Base-by-base conservation (phyloP, 768 basidiomycete genomes). In the Pulveroboletus frians region DNA sequence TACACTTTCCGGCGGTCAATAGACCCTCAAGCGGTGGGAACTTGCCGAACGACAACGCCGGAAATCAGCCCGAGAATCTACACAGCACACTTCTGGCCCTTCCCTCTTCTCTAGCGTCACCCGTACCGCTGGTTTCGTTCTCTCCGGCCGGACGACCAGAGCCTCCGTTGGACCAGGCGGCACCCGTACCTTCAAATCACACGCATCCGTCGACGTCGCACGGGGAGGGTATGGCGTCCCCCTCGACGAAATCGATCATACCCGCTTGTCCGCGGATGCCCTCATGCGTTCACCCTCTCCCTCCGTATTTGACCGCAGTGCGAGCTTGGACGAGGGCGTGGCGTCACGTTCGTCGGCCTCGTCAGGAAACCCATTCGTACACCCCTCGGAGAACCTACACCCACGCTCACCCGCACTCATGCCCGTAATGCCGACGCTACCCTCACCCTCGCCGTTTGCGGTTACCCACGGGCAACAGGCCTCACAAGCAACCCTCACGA, bases 21-120 rank as follows among this genome's bases (percentile, higher is more conserved):
- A 92, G 89, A 92, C 80, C 51, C 73, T 92, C 23, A 75, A 77
- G 55, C 77, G 77, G 37, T 92, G 88, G 90, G 89, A 92, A 57
- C 70, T 80, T 39, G 80, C 80, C 35, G 89, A 92, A 60, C 77
- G 85, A 17, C 82, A 81, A 57, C 77, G 86, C 50, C 78, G 89
- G 70, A 90, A 83, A 67, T 75, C 78, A 31, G 83, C 78, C 3
- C 77, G 89, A 47, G 84, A 82, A 48, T 81, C 84, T 3, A 11
- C n/a, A 3, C 61, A 58, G 1, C 11, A 57, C 18, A 47, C 37
- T 8, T 44, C 63, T 23, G 34, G 46, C 1, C 59, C 75, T 5
- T 80, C 85, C 3, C 57, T 85, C n/a, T 64, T 88, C 34, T 67
- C 71, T 18, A 76, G 77, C 50, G 75, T 87, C 50, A 76, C 80